These are phyloP conservation scores for Fomitopsis pinicola DNA, from an alignment of 1,284 basidiomycete species.

Conservation along the genomic window DNA sequence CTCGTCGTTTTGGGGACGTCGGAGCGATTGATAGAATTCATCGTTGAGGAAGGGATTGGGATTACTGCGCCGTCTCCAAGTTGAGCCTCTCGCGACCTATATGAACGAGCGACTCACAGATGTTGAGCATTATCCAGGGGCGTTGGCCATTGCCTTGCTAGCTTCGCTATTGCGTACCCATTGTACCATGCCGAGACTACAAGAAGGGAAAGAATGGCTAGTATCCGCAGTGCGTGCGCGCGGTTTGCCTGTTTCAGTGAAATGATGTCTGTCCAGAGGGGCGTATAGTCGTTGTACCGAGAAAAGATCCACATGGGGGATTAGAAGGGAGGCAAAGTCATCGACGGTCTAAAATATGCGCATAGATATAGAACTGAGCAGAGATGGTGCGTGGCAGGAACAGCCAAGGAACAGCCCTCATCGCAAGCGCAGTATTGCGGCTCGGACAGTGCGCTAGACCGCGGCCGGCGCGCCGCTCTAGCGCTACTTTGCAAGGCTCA, in stretches of 20 bases:
- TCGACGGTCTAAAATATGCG: background rate
- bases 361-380: background rate
- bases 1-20: constrained; percentile 9
- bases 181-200: constrained; percentile 1
- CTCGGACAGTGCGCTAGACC: no score
- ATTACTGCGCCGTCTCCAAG: background rate
- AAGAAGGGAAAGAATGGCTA: background rate
- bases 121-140: constrained; percentile 9
- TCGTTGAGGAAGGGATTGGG: constrained; percentile 6
- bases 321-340: background rate
- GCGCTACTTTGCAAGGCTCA: no score
- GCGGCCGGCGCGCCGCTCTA: no score
- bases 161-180: background rate
- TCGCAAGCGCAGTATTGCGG: no score
- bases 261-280: constrained; percentile 3
- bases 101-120: constrained; percentile 4
- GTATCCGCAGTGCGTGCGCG: background rate
- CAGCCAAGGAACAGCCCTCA: background rate
- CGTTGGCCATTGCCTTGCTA: background rate
- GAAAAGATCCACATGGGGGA: constrained; percentile 1
- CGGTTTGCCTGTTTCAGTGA: constrained; percentile 1
- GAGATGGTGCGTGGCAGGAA: background rate
- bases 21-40: background rate
- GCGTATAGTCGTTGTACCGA: constrained; percentile 9
- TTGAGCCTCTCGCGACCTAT: background rate